Evolutionary conservation across 2,329 filamentous ascomycete genomes (phyloP), one percentile per base, ranked within the genome.

Genomic region (Aureobasidium mangrovei): DNA sequence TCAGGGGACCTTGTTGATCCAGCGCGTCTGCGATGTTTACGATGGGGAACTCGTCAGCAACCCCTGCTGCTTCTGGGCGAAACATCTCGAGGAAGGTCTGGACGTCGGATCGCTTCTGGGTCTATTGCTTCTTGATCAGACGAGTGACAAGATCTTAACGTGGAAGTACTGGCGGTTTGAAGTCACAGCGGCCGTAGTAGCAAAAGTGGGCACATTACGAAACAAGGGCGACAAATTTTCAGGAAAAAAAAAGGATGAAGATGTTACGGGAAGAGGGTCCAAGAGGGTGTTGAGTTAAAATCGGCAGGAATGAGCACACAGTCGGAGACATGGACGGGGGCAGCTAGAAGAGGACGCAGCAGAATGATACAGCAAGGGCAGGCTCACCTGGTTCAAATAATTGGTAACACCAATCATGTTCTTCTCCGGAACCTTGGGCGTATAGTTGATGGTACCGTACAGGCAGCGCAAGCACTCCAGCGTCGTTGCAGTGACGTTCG

Each of bases 51-150:
- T 76, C 77, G n/a, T 75, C 69, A 2, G 73, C 74, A 2, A 69
- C 65, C 1, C 73, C 72, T 0, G 68, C 68, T 6, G 66, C 70
- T 31, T 76, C 73, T 0, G 81, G 77, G 4, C 77, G 76, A 61
- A 78, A 84, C n/a, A 68, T 67, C 12, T 70, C 53, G 43, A 84
- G 68, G 62, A 85, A 87, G 1, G 72, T 61, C 33, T 76, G 67
- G 3, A 85, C 74, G 57, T 86, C 81, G 0, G 72, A 69, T 8
- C 77, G 75, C 56, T 77, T 77, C 26, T 69, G 70, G 28, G 73
- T 70, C 63, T 61, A n/a, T 56, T 46, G 36, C 18, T 18, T 18
- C 18, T 18, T 18, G 18, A 18, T 18, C 18, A 18, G 18, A 18
- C 18, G 18, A 18, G 18, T 18, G 18, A 18, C 18, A 18, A 18